Conservation (phyloP, 2,329 filamentous ascomycete genomes). For the Leptographium galeiforme region DNA sequence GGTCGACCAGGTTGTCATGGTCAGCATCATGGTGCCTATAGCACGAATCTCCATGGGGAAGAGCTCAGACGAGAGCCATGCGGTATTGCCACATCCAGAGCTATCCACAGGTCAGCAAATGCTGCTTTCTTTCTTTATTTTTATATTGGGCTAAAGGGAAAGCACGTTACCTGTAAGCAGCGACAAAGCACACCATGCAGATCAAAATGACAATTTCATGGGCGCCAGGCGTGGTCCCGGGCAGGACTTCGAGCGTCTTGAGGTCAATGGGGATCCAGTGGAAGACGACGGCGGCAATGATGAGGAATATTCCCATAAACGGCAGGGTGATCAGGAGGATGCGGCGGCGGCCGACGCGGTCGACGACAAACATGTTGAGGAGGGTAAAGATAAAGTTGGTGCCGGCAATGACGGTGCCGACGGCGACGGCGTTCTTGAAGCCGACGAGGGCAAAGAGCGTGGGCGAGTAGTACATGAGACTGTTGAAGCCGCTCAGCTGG, state of each 20-base stretch:
- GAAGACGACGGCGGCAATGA: conserved; percentile 62
- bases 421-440: conserved; percentile 39
- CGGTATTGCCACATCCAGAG: not conserved
- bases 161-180: not conserved
- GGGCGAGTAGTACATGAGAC: conserved; percentile 50
- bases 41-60: conserved; percentile 2
- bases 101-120: not conserved
- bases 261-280: conserved; percentile 45
- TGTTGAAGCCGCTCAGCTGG: conserved; percentile 45
- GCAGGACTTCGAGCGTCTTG: not conserved
- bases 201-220: not conserved
- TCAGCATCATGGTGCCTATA: not conserved
- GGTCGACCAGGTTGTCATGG: not conserved
- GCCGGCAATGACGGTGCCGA: conserved; percentile 47
- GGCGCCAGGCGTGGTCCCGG: not conserved
- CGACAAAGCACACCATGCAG: not conserved
- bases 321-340: conserved; percentile 50
- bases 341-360: conserved; percentile 49
- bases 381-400: conserved; percentile 53
- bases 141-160: not conserved
- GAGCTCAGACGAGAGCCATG: conserved; percentile 1
- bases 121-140: not conserved
- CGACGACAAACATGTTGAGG: conserved; percentile 47
- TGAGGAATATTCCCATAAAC: conserved; percentile 51
- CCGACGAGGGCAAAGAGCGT: conserved; percentile 44